Evolutionary conservation across 2,329 filamentous ascomycete species (phyloP), one percentile per base, ranked within the genome.

Genomic region (Phoma sp.): DNA sequence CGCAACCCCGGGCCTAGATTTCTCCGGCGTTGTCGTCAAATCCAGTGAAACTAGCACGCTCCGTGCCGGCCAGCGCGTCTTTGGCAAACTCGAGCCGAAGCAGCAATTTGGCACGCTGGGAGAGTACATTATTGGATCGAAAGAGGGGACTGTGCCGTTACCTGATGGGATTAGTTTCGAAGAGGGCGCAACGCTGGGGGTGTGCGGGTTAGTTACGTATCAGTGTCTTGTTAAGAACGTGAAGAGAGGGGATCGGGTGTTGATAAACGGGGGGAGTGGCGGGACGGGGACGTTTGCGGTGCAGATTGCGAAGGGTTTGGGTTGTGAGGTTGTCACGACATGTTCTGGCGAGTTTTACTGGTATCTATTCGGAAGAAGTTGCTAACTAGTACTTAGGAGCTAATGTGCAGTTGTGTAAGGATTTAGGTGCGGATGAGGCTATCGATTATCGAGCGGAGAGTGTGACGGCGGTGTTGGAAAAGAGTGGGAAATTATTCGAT

Each of bases 251-350:
- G 77, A 81, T 47, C 79, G 77, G 55, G 76, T 88, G 11, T 82
- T 88, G 60, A 80, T 88, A 63, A 88, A 88, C 62, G 86, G 84
- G 12, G 85, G 85, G 0, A 83, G 80, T 14, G 86, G 87, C 12
- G 86, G 86, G 1, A 80, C 78, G 2, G 87, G 87, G 0, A 79
- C 80, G 0, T 87, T 82, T 57, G 82, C 78, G 1, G 83, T 88
- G 42, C 86, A 89, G 67, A 80, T 88, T 48, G 86, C 85, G 4
- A 87, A 86, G 66, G 74, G 76, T 0, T 61, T 84, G 6, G 85
- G 85, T 0, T 84, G 81, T 61, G 72, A 80, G 56, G 85, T 89
- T 25, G 83, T 81, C 2, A 75, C 77, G 4, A 81, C 79, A 2
- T 89, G 86, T 63, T 87, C 85, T 7, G 77, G 63, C 63, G 26